These are phyloP conservation scores for Nothophaeocryptopus gaeumannii DNA, from an alignment of 2,329 filamentous ascomycete genomes.

Conservation along the genomic window DNA sequence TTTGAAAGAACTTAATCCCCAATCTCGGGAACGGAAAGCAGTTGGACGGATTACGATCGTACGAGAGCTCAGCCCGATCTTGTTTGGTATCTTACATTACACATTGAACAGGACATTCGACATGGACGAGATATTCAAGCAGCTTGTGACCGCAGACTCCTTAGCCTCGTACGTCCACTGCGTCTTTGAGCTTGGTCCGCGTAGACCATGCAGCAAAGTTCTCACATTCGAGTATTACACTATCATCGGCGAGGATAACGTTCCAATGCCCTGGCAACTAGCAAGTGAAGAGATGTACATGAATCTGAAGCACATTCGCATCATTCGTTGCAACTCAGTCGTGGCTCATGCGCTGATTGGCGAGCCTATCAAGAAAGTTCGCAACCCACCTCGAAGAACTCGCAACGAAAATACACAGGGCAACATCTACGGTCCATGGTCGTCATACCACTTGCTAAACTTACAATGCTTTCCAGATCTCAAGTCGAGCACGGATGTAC, in stretches of 20 bases:
- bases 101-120: constrained; percentile 59
- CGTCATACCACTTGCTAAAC: constrained; percentile 59
- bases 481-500: constrained; percentile 54
- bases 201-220: constrained; percentile 57
- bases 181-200: constrained; percentile 45
- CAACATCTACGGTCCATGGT: constrained; percentile 57
- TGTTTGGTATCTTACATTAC: constrained; percentile 59
- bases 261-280: constrained; percentile 60
- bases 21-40: constrained; percentile 42
- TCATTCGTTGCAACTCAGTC: constrained; percentile 59
- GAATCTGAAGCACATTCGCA: constrained; percentile 52
- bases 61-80: constrained; percentile 59
- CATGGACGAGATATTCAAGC: constrained; percentile 58
- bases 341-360: constrained; percentile 59
- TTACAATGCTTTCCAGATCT: constrained; percentile 61
- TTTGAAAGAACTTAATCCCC: constrained; percentile 38
- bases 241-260: constrained; percentile 54
- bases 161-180: constrained; percentile 43
- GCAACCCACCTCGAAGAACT: constrained; percentile 50
- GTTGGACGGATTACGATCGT: constrained; percentile 61
- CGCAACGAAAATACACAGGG: constrained; percentile 45
- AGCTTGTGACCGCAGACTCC: constrained; percentile 51
- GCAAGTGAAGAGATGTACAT: constrained; percentile 47
- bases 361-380: constrained; percentile 49
- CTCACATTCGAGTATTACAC: constrained; percentile 67